Percentiles rank a stretch among this genome's conserved stretches.
These are phyloP conservation scores for Darksidea phi DNA, from an alignment of 495 filamentous ascomycete species.

Conservation along the genomic window DNA sequence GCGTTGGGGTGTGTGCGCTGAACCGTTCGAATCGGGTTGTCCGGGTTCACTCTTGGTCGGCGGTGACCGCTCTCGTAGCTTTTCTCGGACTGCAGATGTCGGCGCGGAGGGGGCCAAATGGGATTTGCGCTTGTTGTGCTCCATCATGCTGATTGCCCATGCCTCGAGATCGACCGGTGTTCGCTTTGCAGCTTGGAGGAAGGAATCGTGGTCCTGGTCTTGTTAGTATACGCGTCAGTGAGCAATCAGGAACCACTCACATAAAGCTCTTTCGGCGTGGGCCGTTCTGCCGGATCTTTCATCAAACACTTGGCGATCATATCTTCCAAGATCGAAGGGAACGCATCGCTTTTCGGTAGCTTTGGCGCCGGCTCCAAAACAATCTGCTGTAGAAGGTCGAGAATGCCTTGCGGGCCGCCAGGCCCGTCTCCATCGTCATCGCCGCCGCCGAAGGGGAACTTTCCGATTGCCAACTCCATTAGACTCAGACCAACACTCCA, in stretches of 20 bases:
- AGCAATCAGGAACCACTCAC: slow-evolving; percentile 46
- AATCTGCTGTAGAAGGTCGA: slow-evolving; percentile 95
- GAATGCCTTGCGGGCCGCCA: slow-evolving; percentile 82
- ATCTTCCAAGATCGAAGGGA: slow-evolving; percentile 89
- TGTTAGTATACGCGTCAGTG: neutral
- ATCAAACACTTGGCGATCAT: slow-evolving; percentile 94
- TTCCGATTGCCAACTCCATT: slow-evolving; percentile 95
- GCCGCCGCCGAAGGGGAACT: slow-evolving; percentile 87
- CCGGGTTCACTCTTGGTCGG: slow-evolving; percentile 20
- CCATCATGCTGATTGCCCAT: slow-evolving; percentile 90
- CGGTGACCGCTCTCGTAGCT: slow-evolving; percentile 29
- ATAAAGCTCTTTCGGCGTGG: slow-evolving; percentile 84
- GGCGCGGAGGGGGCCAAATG: slow-evolving; percentile 55
- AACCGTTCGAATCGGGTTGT: slow-evolving; percentile 23
- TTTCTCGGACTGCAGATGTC: slow-evolving; percentile 26
- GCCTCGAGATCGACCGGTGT: slow-evolving; percentile 86
- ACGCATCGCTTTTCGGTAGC: slow-evolving; percentile 94
- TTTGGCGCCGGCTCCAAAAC: slow-evolving; percentile 93
- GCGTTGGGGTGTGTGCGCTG: slow-evolving; percentile 18
- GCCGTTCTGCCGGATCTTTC: slow-evolving; percentile 81
- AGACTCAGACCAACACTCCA: slow-evolving; percentile 97
- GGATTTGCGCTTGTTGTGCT: slow-evolving; percentile 85
- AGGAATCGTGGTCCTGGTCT: slow-evolving; percentile 77
- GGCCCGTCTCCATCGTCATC: slow-evolving; percentile 66
- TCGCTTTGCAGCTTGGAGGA: slow-evolving; percentile 90